These are phyloP conservation scores for Bryoerythrophyllum caledonicum DNA, from an alignment of 225 moss, liverwort and hornwort genomes.

Conservation along the genomic window DNA sequence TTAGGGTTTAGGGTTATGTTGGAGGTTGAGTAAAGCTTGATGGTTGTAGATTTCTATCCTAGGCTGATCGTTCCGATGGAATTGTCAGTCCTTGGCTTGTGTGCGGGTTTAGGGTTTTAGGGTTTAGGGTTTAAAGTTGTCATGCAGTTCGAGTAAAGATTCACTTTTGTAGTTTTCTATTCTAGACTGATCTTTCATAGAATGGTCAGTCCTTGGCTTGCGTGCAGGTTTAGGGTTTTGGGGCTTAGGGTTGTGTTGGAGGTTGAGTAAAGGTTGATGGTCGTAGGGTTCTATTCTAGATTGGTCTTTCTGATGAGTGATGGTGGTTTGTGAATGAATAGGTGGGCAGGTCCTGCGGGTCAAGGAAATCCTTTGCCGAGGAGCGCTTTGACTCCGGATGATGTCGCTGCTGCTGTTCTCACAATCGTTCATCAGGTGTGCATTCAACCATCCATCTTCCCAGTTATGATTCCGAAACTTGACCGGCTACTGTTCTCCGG, in stretches of 20 bases:
- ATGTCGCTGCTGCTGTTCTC: constrained; percentile 47
- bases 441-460: constrained; percentile 6
- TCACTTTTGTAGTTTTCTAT: too few species aligned
- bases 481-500: background rate
- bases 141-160: too few species aligned
- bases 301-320: background rate
- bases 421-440: constrained; percentile 47
- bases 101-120: too few species aligned
- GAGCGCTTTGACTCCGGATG: constrained; percentile 44
- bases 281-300: background rate
- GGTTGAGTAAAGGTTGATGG: background rate
- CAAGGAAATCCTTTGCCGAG: constrained; percentile 31
- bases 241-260: too few species aligned
- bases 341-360: constrained; percentile 52
- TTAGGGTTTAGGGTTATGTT: too few species aligned
- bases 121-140: too few species aligned
- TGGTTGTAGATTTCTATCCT: background rate
- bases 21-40: background rate
- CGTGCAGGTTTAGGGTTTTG: too few species aligned
- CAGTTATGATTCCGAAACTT: background rate
- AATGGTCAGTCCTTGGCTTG: too few species aligned
- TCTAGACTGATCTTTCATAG: too few species aligned
- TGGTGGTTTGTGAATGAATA: constrained; percentile 24
- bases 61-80: background rate
- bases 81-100: too few species aligned